Conservation (phyloP, 1,139 yeast genomes). For the Candida glucosophila region DNA sequence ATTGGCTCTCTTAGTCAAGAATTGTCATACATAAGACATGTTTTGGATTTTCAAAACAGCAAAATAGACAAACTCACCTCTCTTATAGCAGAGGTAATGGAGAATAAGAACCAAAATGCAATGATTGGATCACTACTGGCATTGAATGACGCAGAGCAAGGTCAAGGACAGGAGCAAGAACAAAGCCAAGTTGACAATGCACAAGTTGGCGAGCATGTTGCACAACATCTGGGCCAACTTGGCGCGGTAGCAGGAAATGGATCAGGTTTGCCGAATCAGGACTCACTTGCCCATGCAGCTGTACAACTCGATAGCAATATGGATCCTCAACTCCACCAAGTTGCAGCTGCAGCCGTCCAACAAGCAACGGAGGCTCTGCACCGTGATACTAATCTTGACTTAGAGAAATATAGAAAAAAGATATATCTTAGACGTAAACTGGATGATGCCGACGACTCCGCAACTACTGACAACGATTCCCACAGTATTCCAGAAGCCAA, state of each 20-base stretch:
- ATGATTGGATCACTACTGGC: slow-evolving; percentile 19
- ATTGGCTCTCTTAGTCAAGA: slow-evolving; percentile 21
- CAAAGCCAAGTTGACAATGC: slow-evolving; percentile 9
- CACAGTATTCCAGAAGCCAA: slow-evolving; percentile 11
- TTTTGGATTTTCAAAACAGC: slow-evolving; percentile 29
- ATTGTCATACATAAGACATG: slow-evolving; percentile 26
- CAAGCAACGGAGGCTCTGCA: slow-evolving; percentile 10
- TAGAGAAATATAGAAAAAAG: slow-evolving; percentile 8
- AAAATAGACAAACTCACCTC: slow-evolving; percentile 32
- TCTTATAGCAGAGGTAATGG: slow-evolving; percentile 23
- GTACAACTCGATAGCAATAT: slow-evolving; percentile 22
- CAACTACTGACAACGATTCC: slow-evolving; percentile 4
- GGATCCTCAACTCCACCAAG: slow-evolving; percentile 34
- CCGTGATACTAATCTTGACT: slow-evolving; percentile 1
- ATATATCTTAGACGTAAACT: slow-evolving; percentile 5
- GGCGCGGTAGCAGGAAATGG: slow-evolving; percentile 5
- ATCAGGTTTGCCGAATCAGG: slow-evolving; percentile 3
- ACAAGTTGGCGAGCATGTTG: slow-evolving; percentile 7
- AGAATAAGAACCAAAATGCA: slow-evolving; percentile 24
- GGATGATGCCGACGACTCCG: slow-evolving; percentile 3
- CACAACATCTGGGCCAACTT: slow-evolving; percentile 4
- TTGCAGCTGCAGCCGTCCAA: slow-evolving; percentile 28
- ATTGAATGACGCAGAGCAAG: slow-evolving; percentile 18
- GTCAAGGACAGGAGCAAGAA: slow-evolving; percentile 5
- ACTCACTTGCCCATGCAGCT: slow-evolving; percentile 3